A percentile compares a stretch with the other conserved stretches of the same genome.
phyloP scores from a whole-genome alignment of 768 basidiomycete species.

The Lentinula edodes region DNA sequence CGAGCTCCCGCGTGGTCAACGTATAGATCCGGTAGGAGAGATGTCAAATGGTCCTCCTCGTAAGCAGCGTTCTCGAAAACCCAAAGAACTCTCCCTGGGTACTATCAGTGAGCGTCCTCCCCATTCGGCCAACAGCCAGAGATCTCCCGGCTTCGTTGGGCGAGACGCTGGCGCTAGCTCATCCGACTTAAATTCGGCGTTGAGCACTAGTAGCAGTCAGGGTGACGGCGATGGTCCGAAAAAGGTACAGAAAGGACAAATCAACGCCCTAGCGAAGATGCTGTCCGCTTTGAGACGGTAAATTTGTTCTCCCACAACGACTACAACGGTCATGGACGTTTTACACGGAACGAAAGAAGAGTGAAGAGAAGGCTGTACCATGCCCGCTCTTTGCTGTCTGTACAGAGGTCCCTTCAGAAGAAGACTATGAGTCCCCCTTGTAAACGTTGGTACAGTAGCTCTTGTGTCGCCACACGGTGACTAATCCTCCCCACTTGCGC shows the following conservation, averaged over 20 bases:
- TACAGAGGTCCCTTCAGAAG: neutral
- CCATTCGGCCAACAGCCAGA: conserved; percentile 28
- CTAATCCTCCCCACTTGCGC: conserved; percentile 3
- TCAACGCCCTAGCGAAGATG: conserved; percentile 89
- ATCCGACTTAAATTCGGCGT: conserved; percentile 45
- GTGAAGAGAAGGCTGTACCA: neutral
- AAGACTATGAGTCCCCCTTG: conserved; percentile 1
- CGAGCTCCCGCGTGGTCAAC: conserved; percentile 62
- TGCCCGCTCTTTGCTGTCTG: neutral
- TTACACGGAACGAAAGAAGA: neutral
- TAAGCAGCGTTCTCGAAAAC: conserved; percentile 63
- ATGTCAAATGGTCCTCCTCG: conserved; percentile 60
- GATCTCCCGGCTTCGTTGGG: conserved; percentile 39
- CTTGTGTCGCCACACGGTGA: conserved; percentile 4
- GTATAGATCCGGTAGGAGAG: conserved; percentile 56
- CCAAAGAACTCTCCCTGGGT: conserved; percentile 61
- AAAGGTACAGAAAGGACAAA: conserved; percentile 88
- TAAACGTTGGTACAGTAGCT: conserved; percentile 9
- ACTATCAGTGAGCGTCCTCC: conserved; percentile 70
- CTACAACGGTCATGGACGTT: neutral
- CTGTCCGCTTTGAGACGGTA: conserved; percentile 72
- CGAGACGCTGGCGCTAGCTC: conserved; percentile 72
- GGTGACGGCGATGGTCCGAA: conserved; percentile 48
- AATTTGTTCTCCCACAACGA: conserved; percentile 11
- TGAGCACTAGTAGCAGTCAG: conserved; percentile 18